Evolutionary conservation across 768 basidiomycete genomes (phyloP), one percentile per base, ranked within the genome.

Genomic region (Tricholomella constricta): DNA sequence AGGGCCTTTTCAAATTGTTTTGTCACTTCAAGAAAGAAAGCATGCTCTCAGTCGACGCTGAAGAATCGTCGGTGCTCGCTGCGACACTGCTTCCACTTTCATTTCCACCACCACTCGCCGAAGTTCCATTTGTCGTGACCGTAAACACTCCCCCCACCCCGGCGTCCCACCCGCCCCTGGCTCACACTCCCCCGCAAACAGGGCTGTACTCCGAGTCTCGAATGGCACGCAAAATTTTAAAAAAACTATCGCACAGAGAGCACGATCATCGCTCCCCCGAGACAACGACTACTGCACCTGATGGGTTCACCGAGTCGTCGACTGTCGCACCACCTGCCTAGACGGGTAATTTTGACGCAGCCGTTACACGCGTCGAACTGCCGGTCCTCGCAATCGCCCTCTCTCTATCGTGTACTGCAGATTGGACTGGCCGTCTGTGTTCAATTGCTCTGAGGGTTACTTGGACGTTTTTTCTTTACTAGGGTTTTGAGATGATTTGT

Each of bases 181-280:
- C 27, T 49, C n/a, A 58, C 57, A 14, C 45, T 55, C 19, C 53
- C 60, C n/a, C 22, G 68, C 57, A 45, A 62, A 79, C 31, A 78
- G 57, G 12, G 43, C 52, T 10, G 69, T 49, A 48, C 70, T 72
- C n/a, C n/a, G n/a, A n/a, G n/a, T n/a, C 19, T 58, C 54, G 41
- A n/a, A n/a, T n/a, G n/a, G n/a, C n/a, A n/a, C n/a, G n/a, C n/a
- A n/a, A n/a, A n/a, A n/a, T n/a, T n/a, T n/a, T n/a, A n/a, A n/a
- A n/a, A n/a, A n/a, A n/a, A n/a, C n/a, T n/a, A n/a, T n/a, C n/a
- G n/a, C n/a, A n/a, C n/a, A n/a, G 44, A 11, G 15, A 45, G 29
- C 8, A 31, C 44, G 19, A 19, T 45, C 23, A 45, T 27, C 1
- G 15, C 27, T 31, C 44, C 44, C 7, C 44, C 44, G 6, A n/a